Conservation (phyloP, 768 basidiomycete genomes). For the Vararia minispora region DNA sequence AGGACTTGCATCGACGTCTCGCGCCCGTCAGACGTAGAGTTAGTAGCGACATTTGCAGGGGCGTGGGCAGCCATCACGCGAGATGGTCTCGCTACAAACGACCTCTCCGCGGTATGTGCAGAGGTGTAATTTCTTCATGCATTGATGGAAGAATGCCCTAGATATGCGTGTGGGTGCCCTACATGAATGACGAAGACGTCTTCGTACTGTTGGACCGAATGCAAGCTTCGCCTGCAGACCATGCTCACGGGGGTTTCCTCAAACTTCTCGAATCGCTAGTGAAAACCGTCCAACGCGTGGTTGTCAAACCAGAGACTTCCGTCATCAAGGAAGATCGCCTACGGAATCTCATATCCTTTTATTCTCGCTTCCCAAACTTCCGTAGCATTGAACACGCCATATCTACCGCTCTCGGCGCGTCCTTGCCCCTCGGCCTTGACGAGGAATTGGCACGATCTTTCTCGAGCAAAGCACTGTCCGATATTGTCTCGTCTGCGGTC, state of each 20-base stretch:
- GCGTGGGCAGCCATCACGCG: no score
- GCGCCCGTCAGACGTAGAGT: no score
- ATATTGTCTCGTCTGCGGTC: constrained; percentile 2
- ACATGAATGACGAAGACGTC: constrained; percentile 31
- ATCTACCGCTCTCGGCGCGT: constrained; percentile 2
- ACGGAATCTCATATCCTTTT: constrained; percentile 5
- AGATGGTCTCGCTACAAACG: no score
- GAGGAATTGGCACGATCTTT: background rate
- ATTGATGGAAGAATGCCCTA: no score
- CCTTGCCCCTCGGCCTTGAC: constrained; percentile 5
- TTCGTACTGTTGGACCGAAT: constrained; percentile 33
- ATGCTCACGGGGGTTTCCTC: constrained; percentile 1
- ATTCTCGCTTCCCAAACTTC: constrained; percentile 2
- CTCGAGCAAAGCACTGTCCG: constrained; percentile 6
- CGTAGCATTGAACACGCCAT: constrained; percentile 7
- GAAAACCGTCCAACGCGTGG: no score
- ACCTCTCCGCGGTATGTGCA: no score
- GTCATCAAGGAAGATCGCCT: no score
- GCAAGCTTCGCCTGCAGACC: constrained; percentile 16
- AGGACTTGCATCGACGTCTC: no score
- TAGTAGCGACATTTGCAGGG: no score
- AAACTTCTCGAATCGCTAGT: constrained; percentile 28
- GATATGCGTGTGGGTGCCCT: constrained; percentile 42
- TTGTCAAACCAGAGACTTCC: no score
- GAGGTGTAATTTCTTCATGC: no score